A percentile compares a stretch with the other conserved stretches of the same genome.
These are phyloP conservation scores for Beauveria asiatica DNA, from an alignment of 2,329 filamentous ascomycete species.

Conservation along the genomic window DNA sequence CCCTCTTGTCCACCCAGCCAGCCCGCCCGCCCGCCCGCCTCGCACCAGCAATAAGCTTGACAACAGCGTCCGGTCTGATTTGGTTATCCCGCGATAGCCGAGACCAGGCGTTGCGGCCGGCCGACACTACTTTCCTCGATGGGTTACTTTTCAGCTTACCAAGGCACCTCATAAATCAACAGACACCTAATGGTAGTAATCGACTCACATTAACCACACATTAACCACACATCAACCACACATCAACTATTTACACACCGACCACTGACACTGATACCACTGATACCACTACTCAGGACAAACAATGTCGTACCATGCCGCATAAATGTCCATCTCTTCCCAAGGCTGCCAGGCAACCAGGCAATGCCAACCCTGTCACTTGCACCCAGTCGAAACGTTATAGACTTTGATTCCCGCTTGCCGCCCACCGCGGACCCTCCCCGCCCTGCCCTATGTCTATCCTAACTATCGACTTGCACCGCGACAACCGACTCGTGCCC, in stretches of 20 bases:
- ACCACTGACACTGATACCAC: too few relatives aligned
- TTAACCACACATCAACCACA: too few relatives aligned
- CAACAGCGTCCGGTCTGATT: not conserved
- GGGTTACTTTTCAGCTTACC: constrained; percentile 5
- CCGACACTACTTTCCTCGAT: not conserved
- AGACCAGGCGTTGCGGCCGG: not conserved
- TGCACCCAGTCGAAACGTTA: not conserved
- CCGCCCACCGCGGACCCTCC: not conserved
- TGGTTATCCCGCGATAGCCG: constrained; percentile 8
- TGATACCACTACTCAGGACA: not conserved
- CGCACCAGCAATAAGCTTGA: not conserved
- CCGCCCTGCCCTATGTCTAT: not conserved
- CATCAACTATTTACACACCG: too few relatives aligned
- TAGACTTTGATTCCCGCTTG: not conserved
- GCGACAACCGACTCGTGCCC: constrained; percentile 2
- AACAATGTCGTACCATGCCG: not conserved
- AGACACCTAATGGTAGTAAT: not conserved
- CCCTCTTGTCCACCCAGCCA: not conserved
- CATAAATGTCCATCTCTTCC: not conserved
- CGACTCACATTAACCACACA: not conserved
- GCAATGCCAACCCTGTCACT: not conserved
- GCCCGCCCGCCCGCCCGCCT: not conserved
- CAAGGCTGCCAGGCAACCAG: not conserved
- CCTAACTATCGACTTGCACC: not conserved
- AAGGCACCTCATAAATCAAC: not conserved